A percentile compares a stretch with the other conserved stretches of the same genome.
phyloP scores from a whole-genome alignment of 208 protist genomes.

The Leishmania tropica region DNA sequence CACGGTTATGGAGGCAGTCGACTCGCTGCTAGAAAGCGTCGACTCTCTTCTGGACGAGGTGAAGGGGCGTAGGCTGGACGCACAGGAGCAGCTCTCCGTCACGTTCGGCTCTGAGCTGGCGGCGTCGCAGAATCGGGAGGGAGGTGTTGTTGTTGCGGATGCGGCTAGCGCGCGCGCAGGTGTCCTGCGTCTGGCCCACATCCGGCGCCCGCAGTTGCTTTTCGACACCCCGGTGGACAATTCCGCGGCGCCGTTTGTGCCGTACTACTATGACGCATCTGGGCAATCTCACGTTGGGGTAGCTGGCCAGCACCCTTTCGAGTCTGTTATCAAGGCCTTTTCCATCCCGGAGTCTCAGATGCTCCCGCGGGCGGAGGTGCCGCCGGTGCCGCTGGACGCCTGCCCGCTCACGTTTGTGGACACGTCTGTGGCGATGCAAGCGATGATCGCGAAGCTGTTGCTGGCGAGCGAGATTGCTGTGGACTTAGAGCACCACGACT shows the following conservation, averaged over 20 bases:
- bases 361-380: conserved; percentile 50
- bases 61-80: conserved; percentile 60
- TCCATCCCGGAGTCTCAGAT: conserved; percentile 55
- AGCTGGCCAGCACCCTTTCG: conserved; percentile 79
- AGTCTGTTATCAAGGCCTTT: conserved; percentile 57
- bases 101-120: conserved; percentile 76
- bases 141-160: not conserved
- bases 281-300: conserved; percentile 53
- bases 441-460: conserved; percentile 50
- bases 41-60: conserved; percentile 83
- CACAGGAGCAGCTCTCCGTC: conserved; percentile 76
- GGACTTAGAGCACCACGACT: conserved; percentile 96
- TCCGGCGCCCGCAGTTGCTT: conserved; percentile 77
- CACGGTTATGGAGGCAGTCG: conserved; percentile 82
- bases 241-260: conserved; percentile 59
- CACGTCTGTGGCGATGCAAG: conserved; percentile 52
- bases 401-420: conserved; percentile 81
- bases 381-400: conserved; percentile 59
- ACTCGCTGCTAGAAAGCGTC: conserved; percentile 86
- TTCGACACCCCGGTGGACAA: conserved; percentile 85
- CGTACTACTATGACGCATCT: conserved; percentile 59
- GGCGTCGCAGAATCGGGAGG: conserved; percentile 9
- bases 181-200: conserved; percentile 28
- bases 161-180: not conserved
- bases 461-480: conserved; percentile 90